Percentiles rank a stretch among this genome's conserved stretches.
Conservation (phyloP, 108 stramenopile species). For the Conticribra guillardii region DNA sequence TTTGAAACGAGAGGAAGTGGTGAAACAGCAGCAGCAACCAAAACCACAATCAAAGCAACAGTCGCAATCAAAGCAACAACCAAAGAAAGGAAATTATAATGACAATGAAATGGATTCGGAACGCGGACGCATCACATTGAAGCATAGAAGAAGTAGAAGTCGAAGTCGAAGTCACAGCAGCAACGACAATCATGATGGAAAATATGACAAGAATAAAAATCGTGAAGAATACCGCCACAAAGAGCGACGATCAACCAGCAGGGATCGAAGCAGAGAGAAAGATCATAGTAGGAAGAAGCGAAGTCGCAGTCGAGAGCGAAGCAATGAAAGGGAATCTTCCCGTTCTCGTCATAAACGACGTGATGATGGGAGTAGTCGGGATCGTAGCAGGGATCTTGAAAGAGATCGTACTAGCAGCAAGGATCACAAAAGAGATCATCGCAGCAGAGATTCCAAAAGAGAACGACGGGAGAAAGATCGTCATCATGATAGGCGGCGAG, state of each 20-base stretch:
- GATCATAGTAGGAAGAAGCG: not conserved
- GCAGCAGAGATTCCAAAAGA: not conserved
- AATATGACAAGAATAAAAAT: constrained; percentile 18
- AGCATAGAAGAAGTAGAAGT: not conserved
- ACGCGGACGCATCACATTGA: too few relatives aligned
- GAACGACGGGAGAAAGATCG: not conserved
- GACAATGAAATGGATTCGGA: too few relatives aligned
- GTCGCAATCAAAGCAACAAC: not conserved
- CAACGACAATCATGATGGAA: constrained; percentile 6
- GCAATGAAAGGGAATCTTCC: constrained; percentile 15
- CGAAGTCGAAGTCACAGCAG: not conserved
- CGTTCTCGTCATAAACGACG: constrained; percentile 1
- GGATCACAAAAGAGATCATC: constrained; percentile 8
- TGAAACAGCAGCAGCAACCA: constrained; percentile 1
- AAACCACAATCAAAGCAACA: constrained; percentile 6
- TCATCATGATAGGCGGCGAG: not conserved
- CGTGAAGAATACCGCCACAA: not conserved
- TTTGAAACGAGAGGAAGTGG: constrained; percentile 14
- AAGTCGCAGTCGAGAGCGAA: constrained; percentile 16
- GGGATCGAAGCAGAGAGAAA: constrained; percentile 10
- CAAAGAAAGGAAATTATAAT: too few relatives aligned
- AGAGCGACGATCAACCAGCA: not conserved
- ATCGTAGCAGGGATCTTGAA: not conserved
- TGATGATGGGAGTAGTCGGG: not conserved
- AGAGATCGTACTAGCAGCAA: constrained; percentile 5